A percentile compares a stretch with the other conserved stretches of the same genome.
Conservation (phyloP, 1,139 yeast species). For the Diutina ranongensis region DNA sequence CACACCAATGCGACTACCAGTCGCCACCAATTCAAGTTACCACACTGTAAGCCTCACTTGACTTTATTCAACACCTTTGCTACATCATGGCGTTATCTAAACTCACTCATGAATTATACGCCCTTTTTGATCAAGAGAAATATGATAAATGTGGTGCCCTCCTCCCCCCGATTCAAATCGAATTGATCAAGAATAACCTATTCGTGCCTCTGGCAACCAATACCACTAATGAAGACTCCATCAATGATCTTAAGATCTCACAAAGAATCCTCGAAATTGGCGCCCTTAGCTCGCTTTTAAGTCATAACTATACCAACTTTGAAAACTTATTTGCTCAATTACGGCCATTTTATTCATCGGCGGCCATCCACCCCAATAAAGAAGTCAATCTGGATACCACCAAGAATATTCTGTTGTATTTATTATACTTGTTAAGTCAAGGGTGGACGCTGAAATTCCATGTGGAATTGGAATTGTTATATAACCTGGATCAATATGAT, state of each 20-base stretch:
- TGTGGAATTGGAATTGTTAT: constrained; percentile 71
- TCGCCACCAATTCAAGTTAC: neutral
- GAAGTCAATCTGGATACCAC: constrained; percentile 45
- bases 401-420: constrained; percentile 67
- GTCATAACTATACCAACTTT: constrained; percentile 51
- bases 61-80: too few relatives aligned
- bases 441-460: constrained; percentile 85
- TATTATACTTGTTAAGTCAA: constrained; percentile 65
- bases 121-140: constrained; percentile 48
- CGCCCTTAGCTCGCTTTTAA: constrained; percentile 62
- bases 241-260: constrained; percentile 66
- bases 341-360: constrained; percentile 56
- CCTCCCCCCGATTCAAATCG: constrained; percentile 64
- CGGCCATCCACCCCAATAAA: constrained; percentile 36
- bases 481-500: constrained; percentile 34
- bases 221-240: constrained; percentile 27
- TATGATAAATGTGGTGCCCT: constrained; percentile 49
- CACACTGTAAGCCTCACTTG: too few relatives aligned
- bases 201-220: constrained; percentile 52
- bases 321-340: constrained; percentile 67
- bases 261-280: constrained; percentile 82
- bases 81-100: constrained; percentile 31
- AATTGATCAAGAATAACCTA: constrained; percentile 64
- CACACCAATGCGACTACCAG: neutral
- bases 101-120: constrained; percentile 56